Evolutionary conservation across 345 rosid genomes (phyloP).

Genomic region (Gossypium turneri): DNA sequence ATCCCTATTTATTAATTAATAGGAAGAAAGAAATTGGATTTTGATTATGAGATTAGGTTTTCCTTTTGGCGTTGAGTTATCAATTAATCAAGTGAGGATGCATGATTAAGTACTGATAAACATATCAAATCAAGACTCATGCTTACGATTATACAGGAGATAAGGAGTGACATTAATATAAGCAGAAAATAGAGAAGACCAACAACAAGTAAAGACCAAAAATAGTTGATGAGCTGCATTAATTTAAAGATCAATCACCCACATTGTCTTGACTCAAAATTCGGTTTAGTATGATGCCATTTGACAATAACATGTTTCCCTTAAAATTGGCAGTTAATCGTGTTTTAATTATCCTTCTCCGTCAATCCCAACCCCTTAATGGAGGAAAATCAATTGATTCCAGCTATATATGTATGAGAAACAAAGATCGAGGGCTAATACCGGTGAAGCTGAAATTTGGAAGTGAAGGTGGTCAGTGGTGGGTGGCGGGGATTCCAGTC

Average conservation of each 20-base stretch:
- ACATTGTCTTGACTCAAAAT: neutral
- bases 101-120: neutral
- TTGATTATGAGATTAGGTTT: neutral
- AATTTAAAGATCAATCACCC: conserved; percentile 1
- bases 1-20: neutral
- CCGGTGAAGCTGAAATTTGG: conserved; percentile 11
- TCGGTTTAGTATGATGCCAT: neutral
- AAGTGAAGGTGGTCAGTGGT: neutral
- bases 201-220: conserved; percentile 3
- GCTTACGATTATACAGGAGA: neutral
- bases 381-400: neutral
- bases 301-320: neutral
- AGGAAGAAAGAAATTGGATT: neutral
- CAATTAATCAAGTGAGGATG: neutral
- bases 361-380: neutral
- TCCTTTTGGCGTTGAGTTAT: conserved; percentile 4
- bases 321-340: neutral
- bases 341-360: neutral
- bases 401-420: neutral
- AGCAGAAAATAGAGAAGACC: neutral
- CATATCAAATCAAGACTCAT: neutral
- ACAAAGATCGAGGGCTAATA: neutral
- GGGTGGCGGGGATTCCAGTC: neutral
- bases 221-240: neutral
- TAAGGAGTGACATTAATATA: neutral